Evolutionary conservation across 140 eudicot genomes (phyloP).

Genomic region (Flaveria floridana): DNA sequence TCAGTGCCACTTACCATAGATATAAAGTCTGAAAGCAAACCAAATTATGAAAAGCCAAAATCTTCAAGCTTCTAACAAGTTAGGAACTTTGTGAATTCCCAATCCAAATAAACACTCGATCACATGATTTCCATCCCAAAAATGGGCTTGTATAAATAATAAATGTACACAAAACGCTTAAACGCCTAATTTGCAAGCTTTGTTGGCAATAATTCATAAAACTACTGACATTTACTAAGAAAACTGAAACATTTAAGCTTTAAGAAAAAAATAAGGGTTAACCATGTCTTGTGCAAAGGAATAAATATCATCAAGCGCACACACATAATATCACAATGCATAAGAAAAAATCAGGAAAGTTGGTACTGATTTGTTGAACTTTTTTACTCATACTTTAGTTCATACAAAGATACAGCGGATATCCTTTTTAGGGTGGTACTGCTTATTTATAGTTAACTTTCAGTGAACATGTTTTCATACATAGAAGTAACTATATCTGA

Average conservation of each 20-base stretch:
- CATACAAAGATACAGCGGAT: background rate
- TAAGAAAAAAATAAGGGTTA: background rate
- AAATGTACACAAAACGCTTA: background rate
- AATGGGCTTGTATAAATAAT: background rate
- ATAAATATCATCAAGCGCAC: background rate
- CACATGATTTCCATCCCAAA: background rate
- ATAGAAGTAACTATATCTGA: conserved; percentile 13
- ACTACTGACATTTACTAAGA: background rate
- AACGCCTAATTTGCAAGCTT: background rate
- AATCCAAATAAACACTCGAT: background rate
- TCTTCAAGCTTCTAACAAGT: background rate
- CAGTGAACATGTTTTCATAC: background rate
- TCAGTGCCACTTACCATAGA: background rate
- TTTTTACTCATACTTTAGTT: background rate
- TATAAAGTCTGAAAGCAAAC: background rate
- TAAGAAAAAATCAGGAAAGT: conserved; percentile 12
- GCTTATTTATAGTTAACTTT: background rate
- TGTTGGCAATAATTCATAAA: background rate
- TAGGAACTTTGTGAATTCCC: background rate
- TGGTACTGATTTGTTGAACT: background rate
- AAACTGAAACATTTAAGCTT: background rate
- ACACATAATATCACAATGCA: background rate
- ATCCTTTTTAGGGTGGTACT: background rate
- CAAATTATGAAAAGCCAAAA: background rate
- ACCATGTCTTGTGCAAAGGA: conserved; percentile 10